Evolutionary conservation across 148 eudicot genomes (phyloP), one percentile per base, ranked within the genome.

Genomic region (Chenopodium formosanum): DNA sequence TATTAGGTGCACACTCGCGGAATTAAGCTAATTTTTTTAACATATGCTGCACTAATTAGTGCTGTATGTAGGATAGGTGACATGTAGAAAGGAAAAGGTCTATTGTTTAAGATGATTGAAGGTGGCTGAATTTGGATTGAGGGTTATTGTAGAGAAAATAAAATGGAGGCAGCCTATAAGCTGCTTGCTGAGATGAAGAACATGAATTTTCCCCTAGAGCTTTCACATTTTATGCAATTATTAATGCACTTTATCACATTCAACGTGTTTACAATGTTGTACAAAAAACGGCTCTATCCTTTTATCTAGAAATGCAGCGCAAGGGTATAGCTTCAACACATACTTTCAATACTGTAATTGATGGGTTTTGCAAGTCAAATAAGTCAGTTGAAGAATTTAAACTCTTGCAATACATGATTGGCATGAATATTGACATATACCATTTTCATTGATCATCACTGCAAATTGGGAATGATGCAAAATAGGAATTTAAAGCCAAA

Each of bases 121-220:
- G 34, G 34, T 32, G 32, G 50, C 27, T 80, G 74, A 88, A 91
- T 56, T 71, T 88, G 73, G 75, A 90, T 94, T 80, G 89, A 91
- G 79, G 95, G 94, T n/a, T 89, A 87, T 81, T 83, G 83, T 68
- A 82, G 83, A 74, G 83, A 73, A 75, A 74, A 81, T 68, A 85
- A 88, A 44, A 84, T 84, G 86, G 92, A 79, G 16, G 87, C 84
- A 88, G 96, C 86, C 22, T 86, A 80, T 87, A 88, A 90, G 76
- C 80, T 94, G 82, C 87, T 93, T 67, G 89, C n/a, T 76, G 91
- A 92, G 90, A 93, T 93, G 97, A 89, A 84, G 73, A 74, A 72
- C 76, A 90, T 84, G 80, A 89, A 90, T 56, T 79, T 93, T 86
- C n/a, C 65, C 23, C 98, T 94, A 77, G 90, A n/a, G 66, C 76